Evolutionary conservation across 495 filamentous ascomycete species (phyloP).

Genomic region (Penicillium odoratum): DNA sequence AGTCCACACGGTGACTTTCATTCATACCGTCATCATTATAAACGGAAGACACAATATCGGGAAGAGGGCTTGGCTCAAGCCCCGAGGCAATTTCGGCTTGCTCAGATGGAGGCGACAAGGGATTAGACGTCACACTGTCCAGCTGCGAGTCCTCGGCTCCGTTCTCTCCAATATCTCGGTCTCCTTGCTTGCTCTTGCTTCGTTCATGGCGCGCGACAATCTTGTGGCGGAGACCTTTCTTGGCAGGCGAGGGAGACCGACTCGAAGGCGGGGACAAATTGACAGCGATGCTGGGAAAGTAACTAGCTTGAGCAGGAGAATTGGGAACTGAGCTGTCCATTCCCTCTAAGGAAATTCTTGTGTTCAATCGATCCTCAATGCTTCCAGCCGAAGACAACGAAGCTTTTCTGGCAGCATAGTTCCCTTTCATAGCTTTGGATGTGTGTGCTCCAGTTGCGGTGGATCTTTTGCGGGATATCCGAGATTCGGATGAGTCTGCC

Average conservation of each 20-base stretch:
- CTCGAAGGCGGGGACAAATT: slow-evolving; percentile 56
- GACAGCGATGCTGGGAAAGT: slow-evolving; percentile 58
- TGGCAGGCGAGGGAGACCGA: slow-evolving; percentile 51
- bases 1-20: slow-evolving; percentile 21
- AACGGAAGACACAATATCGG: slow-evolving; percentile 29
- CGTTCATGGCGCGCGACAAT: slow-evolving; percentile 46
- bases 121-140: slow-evolving; percentile 22
- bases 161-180: slow-evolving; percentile 22
- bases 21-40: slow-evolving; percentile 29
- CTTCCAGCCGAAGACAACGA: slow-evolving; percentile 43
- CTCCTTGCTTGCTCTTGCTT: slow-evolving; percentile 41
- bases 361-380: slow-evolving; percentile 34
- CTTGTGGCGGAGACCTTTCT: slow-evolving; percentile 46
- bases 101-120: slow-evolving; percentile 14
- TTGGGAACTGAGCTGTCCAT: slow-evolving; percentile 49
- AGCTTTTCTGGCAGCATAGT: slow-evolving; percentile 18
- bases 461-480: slow-evolving; percentile 16
- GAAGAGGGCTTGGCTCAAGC: slow-evolving; percentile 36
- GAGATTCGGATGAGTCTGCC: slow-evolving; percentile 11
- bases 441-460: slow-evolving; percentile 1
- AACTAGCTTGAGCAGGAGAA: slow-evolving; percentile 43
- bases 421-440: slow-evolving; percentile 11
- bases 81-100: slow-evolving; percentile 16
- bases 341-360: slow-evolving; percentile 47
- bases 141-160: slow-evolving; percentile 27